Base-by-base conservation (phyloP, 371 early-diverging fungal species). In the Mortierella sp. region DNA sequence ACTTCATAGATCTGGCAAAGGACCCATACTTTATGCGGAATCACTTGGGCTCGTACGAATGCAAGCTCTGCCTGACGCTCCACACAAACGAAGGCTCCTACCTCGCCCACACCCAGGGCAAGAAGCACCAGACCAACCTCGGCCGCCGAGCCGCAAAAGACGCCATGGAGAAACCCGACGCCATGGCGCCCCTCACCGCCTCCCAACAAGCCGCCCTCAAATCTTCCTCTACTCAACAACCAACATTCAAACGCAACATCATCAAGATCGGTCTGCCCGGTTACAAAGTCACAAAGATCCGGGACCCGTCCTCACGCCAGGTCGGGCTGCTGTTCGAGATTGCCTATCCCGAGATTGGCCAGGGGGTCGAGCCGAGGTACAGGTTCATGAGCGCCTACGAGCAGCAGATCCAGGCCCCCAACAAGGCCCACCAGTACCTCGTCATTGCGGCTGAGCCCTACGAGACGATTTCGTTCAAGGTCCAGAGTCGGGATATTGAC, bases 311-410 rank as follows among this genome's bases (percentile, higher is more conserved):
- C 14, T 95, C 97, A 9, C 89, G 91, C 39, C 97, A 97, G 79
- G 89, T 95, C 50, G 99, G 99, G 0, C 86, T 98, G 43, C 87
- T 98, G n/a, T 97, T 97, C 80, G 96, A 97, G 82, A 90, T 98
- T 64, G 95, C 97, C 61, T 97, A 97, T 78, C 98, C 99, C 9
- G 95, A 98, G 76, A 95, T 96, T 79, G 90, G 90, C 19, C 86
- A 85, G 19, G 95, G 93, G 39, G 92, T 93, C 13, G 91, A 91
- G 52, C 98, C 98, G 31, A 90, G 95, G 24, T 95, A 97, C 79
- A 91, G 99, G n/a, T 99, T 99, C 87, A 99, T 99, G 99, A 94
- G 95, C 2, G 97, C 99, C 1, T 99, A 95, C 74, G 99, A 99
- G 88, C 99, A 99, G 86, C 93, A 93, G 45, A 88, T 96, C 7